Evolutionary conservation across 1,139 yeast genomes (phyloP), one percentile per base, ranked within the genome.

Genomic region (Protomyces arabidopsidicola): DNA sequence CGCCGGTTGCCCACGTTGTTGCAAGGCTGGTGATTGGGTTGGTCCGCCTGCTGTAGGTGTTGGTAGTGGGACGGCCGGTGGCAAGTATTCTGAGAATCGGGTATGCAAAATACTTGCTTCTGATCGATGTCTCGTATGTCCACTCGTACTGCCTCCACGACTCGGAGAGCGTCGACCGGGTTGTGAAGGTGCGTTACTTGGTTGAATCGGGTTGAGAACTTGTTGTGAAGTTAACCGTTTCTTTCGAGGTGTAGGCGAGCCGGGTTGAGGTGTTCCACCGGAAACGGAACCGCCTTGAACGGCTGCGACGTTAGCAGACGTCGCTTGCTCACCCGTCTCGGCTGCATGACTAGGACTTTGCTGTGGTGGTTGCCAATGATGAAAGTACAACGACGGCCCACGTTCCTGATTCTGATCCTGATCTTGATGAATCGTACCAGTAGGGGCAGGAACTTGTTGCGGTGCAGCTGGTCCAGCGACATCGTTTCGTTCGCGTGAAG

Each of bases 341-440:
- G 48, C 22, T n/a, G 12, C 22, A 18, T n/a, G 22, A 42, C 22
- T 42, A 2, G 48, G 22, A 42, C 22, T 20, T 27, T 42, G 52
- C 50, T 57, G 61, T 18, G 62, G 62, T 24, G 62, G 62, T 42
- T 52, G 62, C 62, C 62, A 58, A 24, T 58, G 62, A 18, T 58
- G 62, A 31, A 58, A 58, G 45, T 39, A 58, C 27, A 58, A 38
- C 31, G 62, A 42, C 6, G 48, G 48, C 9, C 10, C 48, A 18
- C 18, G 16, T 10, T 20, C 48, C 12, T 20, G 22, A n/a, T 14
- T 12, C 14, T 2, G 42, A 8, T 42, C 48, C 22, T 18, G 24
- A 18, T 42, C 48, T 18, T 42, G 48, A 42, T 42, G 48, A 18
- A 42, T 42, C 6, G 12, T 12, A 5, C 16, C 16, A 5, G 16